phyloP scores from a whole-genome alignment of 176 grass and related monocot species.

The Carex cristatella region DNA sequence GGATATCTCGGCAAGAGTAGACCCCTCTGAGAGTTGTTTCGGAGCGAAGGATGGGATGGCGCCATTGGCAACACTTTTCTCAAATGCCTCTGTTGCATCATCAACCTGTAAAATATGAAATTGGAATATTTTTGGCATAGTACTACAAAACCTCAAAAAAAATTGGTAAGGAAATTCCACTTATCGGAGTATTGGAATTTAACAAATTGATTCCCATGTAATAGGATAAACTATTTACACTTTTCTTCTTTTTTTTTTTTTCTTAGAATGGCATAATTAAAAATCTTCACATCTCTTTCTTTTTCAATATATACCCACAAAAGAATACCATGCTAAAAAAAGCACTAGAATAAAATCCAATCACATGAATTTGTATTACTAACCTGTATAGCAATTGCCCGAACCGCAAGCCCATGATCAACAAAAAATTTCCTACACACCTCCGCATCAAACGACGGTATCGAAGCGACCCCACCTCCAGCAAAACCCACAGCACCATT shows the following conservation, averaged over 20 bases:
- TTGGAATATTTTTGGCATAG: neutral
- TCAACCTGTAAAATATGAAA: conserved; percentile 15
- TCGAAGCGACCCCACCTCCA: conserved; percentile 4
- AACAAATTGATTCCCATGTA: neutral
- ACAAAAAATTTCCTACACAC: conserved; percentile 41
- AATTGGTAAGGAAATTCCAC: neutral
- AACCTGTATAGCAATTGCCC: conserved; percentile 61
- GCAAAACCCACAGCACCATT: conserved; percentile 21
- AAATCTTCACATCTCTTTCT: neutral
- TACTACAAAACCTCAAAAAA: neutral
- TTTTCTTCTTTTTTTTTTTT: neutral
- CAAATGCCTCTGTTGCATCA: conserved; percentile 70
- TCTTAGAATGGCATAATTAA: neutral
- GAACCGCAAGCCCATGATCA: conserved; percentile 69
- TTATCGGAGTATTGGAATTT: neutral
- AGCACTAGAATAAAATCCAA: neutral
- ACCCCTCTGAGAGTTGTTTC: conserved; percentile 51
- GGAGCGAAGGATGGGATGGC: conserved; percentile 67
- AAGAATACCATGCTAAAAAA: neutral
- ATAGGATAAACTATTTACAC: neutral
- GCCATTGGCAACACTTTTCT: conserved; percentile 51
- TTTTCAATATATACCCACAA: neutral
- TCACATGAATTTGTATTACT: neutral
- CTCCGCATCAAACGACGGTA: conserved; percentile 60
- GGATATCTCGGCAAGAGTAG: conserved; percentile 71